Conservation (phyloP, 2,329 filamentous ascomycete species). For the Trichoderma arundinaceum region DNA sequence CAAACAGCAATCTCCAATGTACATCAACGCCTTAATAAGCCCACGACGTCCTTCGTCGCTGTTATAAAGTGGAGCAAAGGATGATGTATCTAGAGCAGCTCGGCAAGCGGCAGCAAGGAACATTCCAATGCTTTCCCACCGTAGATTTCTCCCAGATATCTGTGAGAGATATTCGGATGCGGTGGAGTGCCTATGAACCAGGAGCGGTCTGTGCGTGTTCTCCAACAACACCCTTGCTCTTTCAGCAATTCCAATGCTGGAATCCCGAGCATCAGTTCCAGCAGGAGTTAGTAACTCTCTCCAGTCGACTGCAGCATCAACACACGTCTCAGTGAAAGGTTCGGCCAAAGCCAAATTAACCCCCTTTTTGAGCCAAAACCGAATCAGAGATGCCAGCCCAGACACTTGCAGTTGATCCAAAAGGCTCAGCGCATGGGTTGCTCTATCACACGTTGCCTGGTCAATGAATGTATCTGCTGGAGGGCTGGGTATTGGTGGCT, state of each 20-base stretch:
- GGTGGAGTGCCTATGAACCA: slow-evolving; percentile 10
- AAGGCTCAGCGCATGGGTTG: slow-evolving; percentile 19
- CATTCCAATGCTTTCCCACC: slow-evolving; percentile 24
- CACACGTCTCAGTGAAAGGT: slow-evolving; percentile 17
- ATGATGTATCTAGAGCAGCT: slow-evolving; percentile 23
- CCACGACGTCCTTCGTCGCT: slow-evolving; percentile 21
- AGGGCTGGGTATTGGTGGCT: slow-evolving; percentile 5
- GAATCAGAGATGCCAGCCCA: slow-evolving; percentile 13
- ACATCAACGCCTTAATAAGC: slow-evolving; percentile 19
- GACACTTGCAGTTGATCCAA: slow-evolving; percentile 21
- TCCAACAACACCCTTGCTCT: slow-evolving; percentile 15
- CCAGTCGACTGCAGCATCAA: slow-evolving; percentile 16
- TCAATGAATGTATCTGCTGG: slow-evolving; percentile 16
- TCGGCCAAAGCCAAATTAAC: slow-evolving; percentile 15
- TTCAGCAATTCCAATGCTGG: neutral
- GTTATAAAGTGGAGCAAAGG: slow-evolving; percentile 24
- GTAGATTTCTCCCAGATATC: slow-evolving; percentile 19
- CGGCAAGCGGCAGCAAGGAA: slow-evolving; percentile 22
- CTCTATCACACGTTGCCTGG: slow-evolving; percentile 23
- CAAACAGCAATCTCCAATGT: slow-evolving; percentile 27
- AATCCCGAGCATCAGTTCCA: neutral
- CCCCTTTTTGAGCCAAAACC: slow-evolving; percentile 28
- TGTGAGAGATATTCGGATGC: slow-evolving; percentile 13
- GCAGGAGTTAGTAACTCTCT: slow-evolving; percentile 6
- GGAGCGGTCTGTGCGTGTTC: slow-evolving; percentile 10